Evolutionary conservation across 1,284 basidiomycete genomes (phyloP).

Genomic region (Crucibulum cyathiforme): DNA sequence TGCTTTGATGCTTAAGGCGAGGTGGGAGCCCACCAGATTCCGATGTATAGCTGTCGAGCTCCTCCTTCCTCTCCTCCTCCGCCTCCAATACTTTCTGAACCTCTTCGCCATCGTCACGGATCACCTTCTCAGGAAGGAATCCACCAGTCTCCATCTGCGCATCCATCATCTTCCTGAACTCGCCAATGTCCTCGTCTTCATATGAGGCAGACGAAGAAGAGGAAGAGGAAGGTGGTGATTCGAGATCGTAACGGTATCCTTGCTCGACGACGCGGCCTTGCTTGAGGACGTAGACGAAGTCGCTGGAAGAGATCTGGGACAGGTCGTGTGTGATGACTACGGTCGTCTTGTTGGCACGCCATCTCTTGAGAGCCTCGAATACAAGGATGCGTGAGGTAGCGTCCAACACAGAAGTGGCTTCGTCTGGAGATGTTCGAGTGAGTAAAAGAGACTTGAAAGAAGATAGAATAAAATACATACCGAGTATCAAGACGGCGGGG

Average conservation of each 20-base stretch:
- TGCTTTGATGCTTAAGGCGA: too few species aligned
- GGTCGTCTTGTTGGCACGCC: constrained; percentile 87
- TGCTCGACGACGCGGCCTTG: constrained; percentile 84
- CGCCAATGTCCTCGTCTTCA: constrained; percentile 52
- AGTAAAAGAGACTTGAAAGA: constrained; percentile 2
- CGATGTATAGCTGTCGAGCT: constrained; percentile 23
- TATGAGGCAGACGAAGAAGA: too few species aligned
- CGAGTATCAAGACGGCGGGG: constrained; percentile 90
- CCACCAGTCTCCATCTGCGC: constrained; percentile 57
- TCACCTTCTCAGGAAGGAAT: constrained; percentile 46
- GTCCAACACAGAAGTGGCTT: constrained; percentile 96
- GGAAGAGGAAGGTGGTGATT: too few species aligned
- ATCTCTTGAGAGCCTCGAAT: constrained; percentile 85
- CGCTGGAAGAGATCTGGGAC: constrained; percentile 75
- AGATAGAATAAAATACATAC: constrained; percentile 54
- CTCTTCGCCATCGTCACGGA: constrained; percentile 37
- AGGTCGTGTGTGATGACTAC: constrained; percentile 98
- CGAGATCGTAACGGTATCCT: constrained; percentile 85
- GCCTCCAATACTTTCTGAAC: constrained; percentile 34
- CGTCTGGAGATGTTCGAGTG: constrained; percentile 64
- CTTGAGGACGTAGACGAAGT: constrained; percentile 94
- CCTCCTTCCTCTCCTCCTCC: constrained; percentile 18
- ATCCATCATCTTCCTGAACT: constrained; percentile 63
- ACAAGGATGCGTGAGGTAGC: constrained; percentile 85
- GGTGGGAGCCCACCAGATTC: too few species aligned